Conservation (phyloP, 2,329 filamentous ascomycete species). For the Zymoseptoria pseudotritici region DNA sequence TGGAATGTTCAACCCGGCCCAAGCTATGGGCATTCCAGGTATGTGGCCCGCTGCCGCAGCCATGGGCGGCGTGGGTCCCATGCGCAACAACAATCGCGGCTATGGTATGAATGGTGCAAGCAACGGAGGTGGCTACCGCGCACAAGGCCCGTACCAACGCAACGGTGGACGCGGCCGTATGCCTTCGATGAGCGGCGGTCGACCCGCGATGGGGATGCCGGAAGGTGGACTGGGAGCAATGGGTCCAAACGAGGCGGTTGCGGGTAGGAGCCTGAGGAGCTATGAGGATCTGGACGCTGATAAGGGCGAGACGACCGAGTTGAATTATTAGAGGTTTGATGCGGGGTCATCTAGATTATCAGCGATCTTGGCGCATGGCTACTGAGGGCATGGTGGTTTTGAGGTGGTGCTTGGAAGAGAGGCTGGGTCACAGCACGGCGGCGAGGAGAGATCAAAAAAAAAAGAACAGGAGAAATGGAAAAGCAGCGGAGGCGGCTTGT, state of each 20-base stretch:
- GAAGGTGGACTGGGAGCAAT: constrained; percentile 66
- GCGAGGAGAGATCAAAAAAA: neutral
- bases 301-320: constrained; percentile 57
- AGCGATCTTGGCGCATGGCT: neutral
- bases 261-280: constrained; percentile 87
- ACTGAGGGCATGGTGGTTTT: neutral
- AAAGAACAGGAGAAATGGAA: neutral
- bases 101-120: constrained; percentile 31
- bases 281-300: constrained; percentile 95
- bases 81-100: constrained; percentile 23
- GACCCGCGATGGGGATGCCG: constrained; percentile 15
- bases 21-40: constrained; percentile 35
- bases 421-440: neutral
- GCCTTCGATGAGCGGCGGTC: constrained; percentile 18
- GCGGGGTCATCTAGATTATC: neutral
- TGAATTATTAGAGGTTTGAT: constrained; percentile 64
- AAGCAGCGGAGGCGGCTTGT: neutral
- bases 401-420: neutral
- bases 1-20: constrained; percentile 28
- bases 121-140: constrained; percentile 18
- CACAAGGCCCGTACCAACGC: constrained; percentile 24
- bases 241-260: constrained; percentile 83
- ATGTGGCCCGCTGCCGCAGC: constrained; percentile 13
- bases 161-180: constrained; percentile 24
- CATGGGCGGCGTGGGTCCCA: constrained; percentile 35